These are phyloP conservation scores for Puccinia polysora DNA, from an alignment of 1,284 basidiomycete species.

Conservation along the genomic window DNA sequence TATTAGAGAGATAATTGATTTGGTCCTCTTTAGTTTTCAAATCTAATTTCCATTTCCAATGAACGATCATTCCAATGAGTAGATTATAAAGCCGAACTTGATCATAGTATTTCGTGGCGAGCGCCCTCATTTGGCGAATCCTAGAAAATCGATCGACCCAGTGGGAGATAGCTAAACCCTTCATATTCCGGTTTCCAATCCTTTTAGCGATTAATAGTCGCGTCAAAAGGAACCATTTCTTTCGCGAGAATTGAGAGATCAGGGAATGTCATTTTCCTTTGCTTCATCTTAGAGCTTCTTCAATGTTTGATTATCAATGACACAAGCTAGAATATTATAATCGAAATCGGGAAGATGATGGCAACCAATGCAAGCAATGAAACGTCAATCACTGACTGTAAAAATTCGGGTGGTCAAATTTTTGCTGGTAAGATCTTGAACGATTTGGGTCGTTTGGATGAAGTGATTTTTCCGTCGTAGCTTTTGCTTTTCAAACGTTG, in stretches of 20 bases:
- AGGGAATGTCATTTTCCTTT: background rate
- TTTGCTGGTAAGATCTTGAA: background rate
- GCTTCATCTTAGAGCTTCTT: background rate
- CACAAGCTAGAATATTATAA: background rate
- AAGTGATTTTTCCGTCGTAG: conserved; percentile 5
- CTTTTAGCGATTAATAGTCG: background rate
- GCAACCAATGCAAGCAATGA: too few relatives aligned
- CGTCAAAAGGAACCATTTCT: conserved; percentile 21
- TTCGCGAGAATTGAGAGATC: background rate
- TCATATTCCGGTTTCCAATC: background rate
- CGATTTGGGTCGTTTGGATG: background rate
- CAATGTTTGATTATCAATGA: too few relatives aligned
- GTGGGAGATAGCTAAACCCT: background rate
- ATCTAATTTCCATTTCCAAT: conserved; percentile 20
- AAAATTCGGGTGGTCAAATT: background rate
- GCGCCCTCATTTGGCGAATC: background rate
- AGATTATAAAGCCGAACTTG: conserved; percentile 4
- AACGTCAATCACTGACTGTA: conserved; percentile 7
- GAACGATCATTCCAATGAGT: background rate
- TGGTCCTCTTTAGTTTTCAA: conserved; percentile 12
- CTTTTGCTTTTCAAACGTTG: conserved; percentile 17
- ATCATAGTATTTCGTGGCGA: background rate
- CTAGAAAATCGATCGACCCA: conserved; percentile 13
- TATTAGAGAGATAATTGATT: background rate
- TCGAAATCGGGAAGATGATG: background rate